Percentiles rank a stretch among this genome's conserved stretches.
phyloP scores from a whole-genome alignment of 306 rosid species.

The Dicorynia guianensis region DNA sequence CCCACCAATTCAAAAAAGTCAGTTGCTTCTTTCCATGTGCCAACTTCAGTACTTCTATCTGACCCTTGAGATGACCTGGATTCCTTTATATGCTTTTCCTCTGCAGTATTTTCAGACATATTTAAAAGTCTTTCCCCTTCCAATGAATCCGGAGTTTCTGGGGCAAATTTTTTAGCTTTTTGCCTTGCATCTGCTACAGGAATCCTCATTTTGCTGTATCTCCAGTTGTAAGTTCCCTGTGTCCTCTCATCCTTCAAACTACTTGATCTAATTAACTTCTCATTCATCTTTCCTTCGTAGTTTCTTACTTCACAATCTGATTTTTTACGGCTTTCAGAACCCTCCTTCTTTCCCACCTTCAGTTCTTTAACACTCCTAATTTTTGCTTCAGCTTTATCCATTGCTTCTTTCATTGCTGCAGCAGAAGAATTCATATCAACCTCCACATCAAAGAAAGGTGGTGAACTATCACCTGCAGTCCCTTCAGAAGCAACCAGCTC shows the following conservation, averaged over 20 bases:
- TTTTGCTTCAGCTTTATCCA: slow-evolving; percentile 67
- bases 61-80: slow-evolving; percentile 63
- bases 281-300: slow-evolving; percentile 49
- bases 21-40: slow-evolving; percentile 80
- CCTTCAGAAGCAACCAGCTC: slow-evolving; percentile 56
- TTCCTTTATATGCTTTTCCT: slow-evolving; percentile 52
- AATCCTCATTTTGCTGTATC: slow-evolving; percentile 42
- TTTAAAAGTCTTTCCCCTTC: slow-evolving; percentile 51
- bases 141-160: slow-evolving; percentile 46
- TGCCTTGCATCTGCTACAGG: slow-evolving; percentile 60
- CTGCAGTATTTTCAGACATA: slow-evolving; percentile 35
- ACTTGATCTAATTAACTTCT: slow-evolving; percentile 44
- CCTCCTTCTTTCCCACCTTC: slow-evolving; percentile 68
- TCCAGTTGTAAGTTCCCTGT: slow-evolving; percentile 48
- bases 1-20: slow-evolving; percentile 86
- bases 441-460: slow-evolving; percentile 84
- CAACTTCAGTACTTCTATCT: slow-evolving; percentile 54
- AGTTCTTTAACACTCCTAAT: slow-evolving; percentile 63
- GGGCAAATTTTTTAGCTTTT: slow-evolving; percentile 53
- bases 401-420: slow-evolving; percentile 68
- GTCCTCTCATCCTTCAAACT: slow-evolving; percentile 51
- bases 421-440: slow-evolving; percentile 87
- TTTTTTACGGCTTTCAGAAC: slow-evolving; percentile 49
- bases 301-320: slow-evolving; percentile 49
- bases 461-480: slow-evolving; percentile 59